Base-by-base conservation (phyloP, 2,329 filamentous ascomycete genomes). In the Leptodontidium sp. region DNA sequence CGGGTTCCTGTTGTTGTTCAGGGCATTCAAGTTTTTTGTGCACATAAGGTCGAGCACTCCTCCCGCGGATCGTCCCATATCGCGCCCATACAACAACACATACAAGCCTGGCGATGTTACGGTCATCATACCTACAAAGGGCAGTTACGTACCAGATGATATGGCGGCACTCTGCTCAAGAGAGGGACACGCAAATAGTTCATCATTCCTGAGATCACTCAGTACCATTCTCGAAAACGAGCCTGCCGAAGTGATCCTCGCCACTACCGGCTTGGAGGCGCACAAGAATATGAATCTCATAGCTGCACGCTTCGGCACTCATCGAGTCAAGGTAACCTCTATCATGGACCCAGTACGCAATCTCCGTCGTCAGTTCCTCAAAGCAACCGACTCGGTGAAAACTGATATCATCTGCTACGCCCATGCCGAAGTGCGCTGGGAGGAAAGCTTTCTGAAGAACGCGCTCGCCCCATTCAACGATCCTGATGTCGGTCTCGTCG, bases 371-470 rank as follows among this genome's bases (percentile, higher is more conserved):
- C 61, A 64, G n/a, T 64, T 64, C 21, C 47, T 64, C 17, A 40
- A 26, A 0, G 61, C 61, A 4, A 64, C 50, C 24, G 26, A 45
- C 12, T n/a, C 21, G 21, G 50, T n/a, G 7, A 53, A 4, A n/a
- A 64, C 61, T 11, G 50, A 53, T 21, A 55, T 64, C 6, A 43
- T 64, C 49, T 64, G 61, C 24, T 64, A 64, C 49, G 61, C 61
- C n/a, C 32, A 64, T 32, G 24, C 49, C 3, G 24, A 53, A 15
- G 61, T 64, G 2, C 29, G 6, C 35, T 64, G 61, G 61, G 11
- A 26, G 8, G 9, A 32, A 9, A 17, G 21, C 1, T 64, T 64
- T 12, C 49, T 64, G 2, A 15, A 32, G 26, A 21, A 64, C 9
- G 61, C 61, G 2, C 49, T 64, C 32, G n/a, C 21, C 11, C 49